Evolutionary conservation across 139 green algal genomes (phyloP), one percentile per base, ranked within the genome.

Genomic region (Tetradesmus obliquus): DNA sequence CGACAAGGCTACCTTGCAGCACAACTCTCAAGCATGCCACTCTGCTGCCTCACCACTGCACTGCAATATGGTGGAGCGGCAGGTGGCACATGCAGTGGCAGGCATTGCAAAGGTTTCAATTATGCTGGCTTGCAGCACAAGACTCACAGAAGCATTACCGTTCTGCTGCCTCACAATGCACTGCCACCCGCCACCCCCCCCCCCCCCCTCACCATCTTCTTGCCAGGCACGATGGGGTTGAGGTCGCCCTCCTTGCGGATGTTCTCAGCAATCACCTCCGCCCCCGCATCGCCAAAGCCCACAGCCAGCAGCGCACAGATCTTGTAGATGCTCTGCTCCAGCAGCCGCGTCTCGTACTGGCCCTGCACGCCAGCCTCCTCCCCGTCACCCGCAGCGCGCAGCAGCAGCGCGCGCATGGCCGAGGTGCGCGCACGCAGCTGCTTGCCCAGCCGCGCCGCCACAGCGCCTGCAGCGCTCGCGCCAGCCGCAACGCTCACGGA

Each of bases 221-320:
- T 93, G 58, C 98, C 98, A 17, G 97, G 97, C 66, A 99, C 95
- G 97, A 99, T 99, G 55, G 98, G 97, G 92, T 99, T 98, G 69
- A 99, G 94, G 94, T 98, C 97, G 15, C 97, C 98, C 45, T 96
- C 97, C 71, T 94, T 96, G 32, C 95, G 95, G 51, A 99, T 99
- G 95, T 99, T 99, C 92, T 99, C 97, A 1, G 96, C 97, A 88
- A 99, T 99, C 20, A 99, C 95, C 94, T 98, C 94, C 32, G 94
- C 95, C 45, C 95, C 97, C 66, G 98, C 98, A 91, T 99, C 98
- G 32, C 98, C 98, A 95, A 99, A 99, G 0, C 97, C 97, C 9
- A 99, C 95, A 3, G 97, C 97, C 86, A 99, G 93, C 82, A 99
- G 93, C 20, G 93, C 94, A 83, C 97, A 99, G 88, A 99, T 98